Percentiles rank a stretch among this genome's conserved stretches.
phyloP scores from a whole-genome alignment of 495 filamentous ascomycete genomes.

The Chaetomium cochliodes region DNA sequence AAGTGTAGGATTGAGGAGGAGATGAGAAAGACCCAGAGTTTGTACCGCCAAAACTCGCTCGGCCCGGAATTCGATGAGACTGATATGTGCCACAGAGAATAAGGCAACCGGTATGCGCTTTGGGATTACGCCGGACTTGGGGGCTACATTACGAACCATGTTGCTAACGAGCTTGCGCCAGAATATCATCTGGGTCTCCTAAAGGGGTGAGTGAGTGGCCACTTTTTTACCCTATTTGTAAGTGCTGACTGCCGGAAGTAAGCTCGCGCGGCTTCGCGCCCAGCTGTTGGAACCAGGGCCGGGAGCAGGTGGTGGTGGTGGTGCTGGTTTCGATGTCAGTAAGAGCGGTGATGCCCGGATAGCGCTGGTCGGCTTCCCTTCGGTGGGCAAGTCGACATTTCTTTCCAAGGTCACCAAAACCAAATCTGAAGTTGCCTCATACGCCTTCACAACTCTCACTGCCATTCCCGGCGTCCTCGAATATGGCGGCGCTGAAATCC shows the following conservation, averaged over 20 bases:
- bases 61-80: slow-evolving; percentile 13
- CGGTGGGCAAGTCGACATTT: slow-evolving; percentile 98
- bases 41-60: slow-evolving; percentile 21
- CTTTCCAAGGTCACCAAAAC: slow-evolving; percentile 99
- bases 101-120: slow-evolving; percentile 84
- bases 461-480: slow-evolving; percentile 97
- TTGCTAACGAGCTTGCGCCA: slow-evolving; percentile 34
- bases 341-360: slow-evolving; percentile 98
- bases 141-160: neutral
- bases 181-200: slow-evolving; percentile 98
- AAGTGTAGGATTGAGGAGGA: slow-evolving; percentile 90
- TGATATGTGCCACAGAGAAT: slow-evolving; percentile 67
- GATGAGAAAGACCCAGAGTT: slow-evolving; percentile 98
- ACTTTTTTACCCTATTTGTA: neutral
- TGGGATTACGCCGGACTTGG: too few relatives aligned
- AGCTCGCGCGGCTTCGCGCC: slow-evolving; percentile 91
- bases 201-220: slow-evolving; percentile 69
- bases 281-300: slow-evolving; percentile 91
- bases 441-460: slow-evolving; percentile 96
- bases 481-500: slow-evolving; percentile 97
- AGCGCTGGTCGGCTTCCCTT: slow-evolving; percentile 95
- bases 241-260: slow-evolving; percentile 54
- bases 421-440: slow-evolving; percentile 92
- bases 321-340: slow-evolving; percentile 88
- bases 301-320: slow-evolving; percentile 71